Evolutionary conservation across 108 stramenopile species (phyloP), one percentile per base, ranked within the genome.

Genomic region (Craspedostauros australis): DNA sequence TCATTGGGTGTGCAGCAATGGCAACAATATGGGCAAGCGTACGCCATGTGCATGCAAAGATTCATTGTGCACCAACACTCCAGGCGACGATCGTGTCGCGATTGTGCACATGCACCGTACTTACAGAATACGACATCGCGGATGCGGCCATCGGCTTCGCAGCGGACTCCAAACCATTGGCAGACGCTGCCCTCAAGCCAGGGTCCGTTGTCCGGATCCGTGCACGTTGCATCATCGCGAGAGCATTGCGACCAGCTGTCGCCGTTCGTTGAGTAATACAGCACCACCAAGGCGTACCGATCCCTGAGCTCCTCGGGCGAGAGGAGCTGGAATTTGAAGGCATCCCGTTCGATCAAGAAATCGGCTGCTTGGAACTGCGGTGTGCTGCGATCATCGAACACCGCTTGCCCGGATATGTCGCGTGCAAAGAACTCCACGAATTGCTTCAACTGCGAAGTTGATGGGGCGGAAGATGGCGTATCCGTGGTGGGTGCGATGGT

Each of bases 41-140:
- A n/a, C n/a, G n/a, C n/a, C n/a, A n/a, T n/a, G n/a, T n/a, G n/a
- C n/a, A n/a, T n/a, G n/a, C n/a, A n/a, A n/a, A n/a, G n/a, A n/a
- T n/a, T n/a, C n/a, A n/a, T n/a, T n/a, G n/a, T n/a, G n/a, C n/a
- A n/a, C n/a, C n/a, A n/a, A n/a, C n/a, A n/a, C n/a, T n/a, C n/a
- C n/a, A n/a, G n/a, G n/a, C n/a, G n/a, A n/a, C n/a, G n/a, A n/a
- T n/a, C n/a, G n/a, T n/a, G n/a, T n/a, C n/a, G n/a, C n/a, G n/a
- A n/a, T n/a, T n/a, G n/a, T n/a, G n/a, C n/a, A 30, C 11, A 66
- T 57, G 22, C 59, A 68, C 66, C 66, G 32, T 60, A 51, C 46
- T 2, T 36, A 18, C 53, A 30, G 1, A 37, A 53, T 12, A 19
- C 29, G 7, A 68, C 58, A 8, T n/a, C n/a, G n/a, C n/a, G n/a